Evolutionary conservation across 768 basidiomycete genomes (phyloP), one percentile per base, ranked within the genome.

Genomic region (Russula vinacea): DNA sequence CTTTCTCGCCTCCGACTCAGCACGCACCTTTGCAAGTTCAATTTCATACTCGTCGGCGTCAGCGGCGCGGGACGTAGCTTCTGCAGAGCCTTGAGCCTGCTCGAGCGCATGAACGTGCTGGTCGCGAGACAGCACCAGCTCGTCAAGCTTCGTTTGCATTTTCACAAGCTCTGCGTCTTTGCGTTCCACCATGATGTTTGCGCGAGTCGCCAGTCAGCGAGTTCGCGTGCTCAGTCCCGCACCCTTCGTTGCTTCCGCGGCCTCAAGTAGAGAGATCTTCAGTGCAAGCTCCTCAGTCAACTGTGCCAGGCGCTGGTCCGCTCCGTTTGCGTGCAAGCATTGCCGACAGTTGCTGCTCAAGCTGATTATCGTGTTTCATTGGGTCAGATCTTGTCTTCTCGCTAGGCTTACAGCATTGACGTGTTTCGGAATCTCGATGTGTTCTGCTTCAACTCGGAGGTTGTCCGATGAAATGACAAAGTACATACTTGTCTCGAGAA

Each of bases 401-500:
- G 69, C 79, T 45, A 44, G 78, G 74, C 32, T 80, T 76, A 76
- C 70, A 62, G 79, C 77, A 64, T 74, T 82, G 22, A 83, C 79
- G 67, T 91, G 10, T 26, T 60, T 58, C 8, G 68, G 93, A 73
- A 96, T 95, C 76, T 94, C 93, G 80, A 96, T 96, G 72, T 95
- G 90, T 72, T 88, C 92, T 93, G 73, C 2, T 32, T 59, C 61
- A n/a, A 44, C 3, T 45, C 29, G 16, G 44, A 22, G 35, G 17
- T 37, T 37, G 57, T 29, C n/a, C 5, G 40, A 56, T 4, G 40
- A 44, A 58, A 53, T 32, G 53, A 56, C 14, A 29, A 58, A 49
- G 29, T 6, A 85, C 92, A 68, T 65, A 95, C 95, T 93, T 10
- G 96, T 98, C 74, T 99, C 97, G 65, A 99, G 81, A 62, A 97